Conservation (phyloP, 176 grass and related monocot genomes). For the Saccharum spontaneum region DNA sequence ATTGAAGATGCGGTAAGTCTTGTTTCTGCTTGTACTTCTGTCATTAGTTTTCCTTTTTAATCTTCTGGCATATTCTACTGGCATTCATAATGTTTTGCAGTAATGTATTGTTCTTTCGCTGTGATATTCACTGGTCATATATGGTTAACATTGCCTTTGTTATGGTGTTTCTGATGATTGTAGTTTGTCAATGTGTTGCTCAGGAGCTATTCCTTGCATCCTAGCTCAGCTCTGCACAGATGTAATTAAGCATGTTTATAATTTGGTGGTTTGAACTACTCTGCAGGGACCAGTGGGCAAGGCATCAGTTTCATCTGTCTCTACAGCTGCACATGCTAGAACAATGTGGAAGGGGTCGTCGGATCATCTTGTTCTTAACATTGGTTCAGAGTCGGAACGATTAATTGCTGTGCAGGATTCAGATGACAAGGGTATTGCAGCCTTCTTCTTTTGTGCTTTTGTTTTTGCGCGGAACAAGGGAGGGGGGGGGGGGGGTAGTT, state of each 20-base stretch:
- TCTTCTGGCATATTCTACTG: neutral
- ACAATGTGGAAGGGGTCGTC: conserved; percentile 80
- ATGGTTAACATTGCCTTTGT: conserved; percentile 5
- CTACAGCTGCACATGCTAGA: conserved; percentile 79
- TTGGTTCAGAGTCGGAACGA: conserved; percentile 71
- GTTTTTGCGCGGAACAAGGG: neutral
- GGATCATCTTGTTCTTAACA: conserved; percentile 92
- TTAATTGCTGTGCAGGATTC: conserved; percentile 67
- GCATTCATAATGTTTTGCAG: conserved; percentile 7
- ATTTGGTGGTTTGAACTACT: conserved; percentile 10
- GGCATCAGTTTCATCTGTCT: conserved; percentile 49
- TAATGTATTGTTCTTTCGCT: conserved; percentile 11
- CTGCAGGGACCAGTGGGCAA: conserved; percentile 72
- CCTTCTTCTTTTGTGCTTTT: conserved; percentile 3
- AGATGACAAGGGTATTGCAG: conserved; percentile 80
- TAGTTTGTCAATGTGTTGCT: conserved; percentile 6
- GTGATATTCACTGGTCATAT: conserved; percentile 25
- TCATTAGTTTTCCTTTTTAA: conserved; percentile 32
- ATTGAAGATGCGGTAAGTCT: conserved; percentile 81
- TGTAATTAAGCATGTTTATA: conserved; percentile 18
- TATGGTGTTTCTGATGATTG: conserved; percentile 12
- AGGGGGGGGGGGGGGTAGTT: neutral
- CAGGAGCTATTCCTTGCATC: conserved; percentile 3
- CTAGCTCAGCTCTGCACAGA: conserved; percentile 6
- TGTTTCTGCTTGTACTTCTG: conserved; percentile 24